Evolutionary conservation across 257 asterid species (phyloP).

Genomic region (Primulina tabacum): DNA sequence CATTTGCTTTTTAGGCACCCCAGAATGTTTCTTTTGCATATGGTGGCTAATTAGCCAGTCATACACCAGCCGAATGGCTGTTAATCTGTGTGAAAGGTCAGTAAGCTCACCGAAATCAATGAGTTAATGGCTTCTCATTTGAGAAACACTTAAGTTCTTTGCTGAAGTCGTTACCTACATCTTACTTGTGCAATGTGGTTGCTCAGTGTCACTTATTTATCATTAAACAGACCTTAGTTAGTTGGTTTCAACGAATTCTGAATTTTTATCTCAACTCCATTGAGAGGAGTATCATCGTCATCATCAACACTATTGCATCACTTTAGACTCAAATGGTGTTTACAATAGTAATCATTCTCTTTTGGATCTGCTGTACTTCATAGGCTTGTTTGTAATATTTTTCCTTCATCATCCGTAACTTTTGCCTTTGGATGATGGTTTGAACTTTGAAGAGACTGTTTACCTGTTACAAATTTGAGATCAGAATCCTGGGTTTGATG

Average conservation of each 20-base stretch:
- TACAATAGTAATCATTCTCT: conserved; percentile 60
- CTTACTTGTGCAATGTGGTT: neutral
- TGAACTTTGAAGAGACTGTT: neutral
- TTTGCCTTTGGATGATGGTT: neutral
- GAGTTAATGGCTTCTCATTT: conserved; percentile 29
- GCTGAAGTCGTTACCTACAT: conserved; percentile 30
- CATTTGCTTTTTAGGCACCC: conserved; percentile 5
- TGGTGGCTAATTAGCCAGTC: conserved; percentile 56
- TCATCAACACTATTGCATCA: neutral
- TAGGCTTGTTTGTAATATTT: neutral
- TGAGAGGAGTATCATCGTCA: neutral
- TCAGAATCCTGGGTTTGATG: neutral
- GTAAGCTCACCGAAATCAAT: conserved; percentile 44
- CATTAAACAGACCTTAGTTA: neutral
- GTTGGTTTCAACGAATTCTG: neutral
- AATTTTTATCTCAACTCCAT: neutral
- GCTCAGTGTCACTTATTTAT: neutral
- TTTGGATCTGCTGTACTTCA: conserved; percentile 2
- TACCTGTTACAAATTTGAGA: neutral
- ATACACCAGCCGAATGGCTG: conserved; percentile 40
- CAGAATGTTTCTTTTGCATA: neutral
- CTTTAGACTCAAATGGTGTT: conserved; percentile 4
- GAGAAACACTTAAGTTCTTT: conserved; percentile 28
- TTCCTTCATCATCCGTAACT: neutral
- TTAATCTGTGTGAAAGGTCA: conserved; percentile 47